Percentiles rank a stretch among this genome's conserved stretches.
phyloP scores from a whole-genome alignment of 306 rosid species.

The Carpinus fangiana region DNA sequence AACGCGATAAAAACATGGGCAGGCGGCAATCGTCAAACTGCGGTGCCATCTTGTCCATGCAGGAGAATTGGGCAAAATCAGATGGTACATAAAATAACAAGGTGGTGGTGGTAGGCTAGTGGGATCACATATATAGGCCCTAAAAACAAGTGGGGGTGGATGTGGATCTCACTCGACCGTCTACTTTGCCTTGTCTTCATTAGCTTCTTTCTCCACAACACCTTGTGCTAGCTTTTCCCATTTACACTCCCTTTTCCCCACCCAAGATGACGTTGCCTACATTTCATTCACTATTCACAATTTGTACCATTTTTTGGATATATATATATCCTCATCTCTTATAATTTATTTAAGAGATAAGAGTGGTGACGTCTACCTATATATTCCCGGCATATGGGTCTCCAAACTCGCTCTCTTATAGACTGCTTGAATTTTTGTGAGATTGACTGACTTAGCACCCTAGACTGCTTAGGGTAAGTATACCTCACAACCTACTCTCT shows the following conservation, averaged over 20 bases:
- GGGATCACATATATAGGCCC: conserved; percentile 37
- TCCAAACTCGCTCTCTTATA: too few species aligned
- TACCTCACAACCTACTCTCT: too few species aligned
- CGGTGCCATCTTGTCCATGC: not conserved
- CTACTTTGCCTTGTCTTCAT: conserved; percentile 41
- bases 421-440: too few species aligned
- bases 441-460: too few species aligned
- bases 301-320: too few species aligned
- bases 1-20: not conserved
- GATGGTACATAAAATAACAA: not conserved
- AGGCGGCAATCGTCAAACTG: not conserved
- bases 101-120: conserved; percentile 51
- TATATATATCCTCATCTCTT: too few species aligned
- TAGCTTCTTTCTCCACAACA: conserved; percentile 29
- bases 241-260: conserved; percentile 18
- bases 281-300: conserved; percentile 23
- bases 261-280: conserved; percentile 25
- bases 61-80: not conserved
- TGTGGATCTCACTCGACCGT: conserved; percentile 41
- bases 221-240: conserved; percentile 24
- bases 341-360: too few species aligned
- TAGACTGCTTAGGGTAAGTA: too few species aligned
- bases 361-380: too few species aligned
- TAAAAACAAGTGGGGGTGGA: conserved; percentile 28
- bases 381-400: too few species aligned